Conservation (phyloP, 169 alveolate species). For the Cryptosporidium baileyi region DNA sequence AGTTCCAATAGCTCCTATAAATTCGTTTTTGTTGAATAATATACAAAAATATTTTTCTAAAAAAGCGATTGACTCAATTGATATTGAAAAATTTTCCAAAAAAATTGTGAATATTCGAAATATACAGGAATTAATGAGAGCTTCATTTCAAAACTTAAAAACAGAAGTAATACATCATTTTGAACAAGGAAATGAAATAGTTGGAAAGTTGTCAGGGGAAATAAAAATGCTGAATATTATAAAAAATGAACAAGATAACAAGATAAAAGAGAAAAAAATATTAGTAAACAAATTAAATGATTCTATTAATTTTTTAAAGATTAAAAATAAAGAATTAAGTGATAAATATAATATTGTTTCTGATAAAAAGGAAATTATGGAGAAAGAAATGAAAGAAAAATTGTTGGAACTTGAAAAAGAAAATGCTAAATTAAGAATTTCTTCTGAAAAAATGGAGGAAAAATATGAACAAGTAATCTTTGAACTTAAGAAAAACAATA, state of each 20-base stretch:
- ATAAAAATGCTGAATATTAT: neutral
- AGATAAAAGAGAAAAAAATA: neutral
- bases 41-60: too few relatives aligned
- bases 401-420: neutral
- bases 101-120: neutral
- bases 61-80: too few relatives aligned
- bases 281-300: neutral
- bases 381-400: neutral
- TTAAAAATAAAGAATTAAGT: slow-evolving; percentile 1
- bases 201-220: neutral
- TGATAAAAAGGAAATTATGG: neutral
- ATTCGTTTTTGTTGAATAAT: too few relatives aligned
- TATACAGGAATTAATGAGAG: slow-evolving; percentile 5
- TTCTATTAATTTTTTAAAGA: slow-evolving; percentile 9
- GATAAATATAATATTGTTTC: neutral
- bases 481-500: slow-evolving; percentile 13
- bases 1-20: too few relatives aligned
- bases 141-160: slow-evolving; percentile 1
- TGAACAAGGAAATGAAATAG: neutral
- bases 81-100: too few relatives aligned
- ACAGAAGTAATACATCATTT: neutral
- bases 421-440: neutral
- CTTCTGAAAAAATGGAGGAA: neutral
- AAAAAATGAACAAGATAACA: neutral
- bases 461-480: neutral